Percentiles rank a stretch among this genome's conserved stretches.
Evolutionary conservation across 495 filamentous ascomycete species (phyloP).

Genomic region (Penicillium lividum): DNA sequence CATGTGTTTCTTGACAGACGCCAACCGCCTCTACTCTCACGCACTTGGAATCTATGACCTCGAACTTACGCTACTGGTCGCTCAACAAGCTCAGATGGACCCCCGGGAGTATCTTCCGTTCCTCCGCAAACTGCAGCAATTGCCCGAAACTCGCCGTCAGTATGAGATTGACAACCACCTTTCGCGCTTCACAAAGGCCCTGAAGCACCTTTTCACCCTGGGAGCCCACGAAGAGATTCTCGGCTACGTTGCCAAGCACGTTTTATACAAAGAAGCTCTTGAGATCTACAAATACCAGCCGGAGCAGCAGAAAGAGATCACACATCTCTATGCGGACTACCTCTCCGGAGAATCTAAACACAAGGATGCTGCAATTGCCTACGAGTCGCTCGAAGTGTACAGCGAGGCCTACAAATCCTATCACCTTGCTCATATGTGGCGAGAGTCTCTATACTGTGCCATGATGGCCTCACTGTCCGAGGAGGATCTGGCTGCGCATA

Average conservation of each 20-base stretch:
- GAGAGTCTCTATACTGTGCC: conserved; percentile 79
- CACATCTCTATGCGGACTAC: conserved; percentile 73
- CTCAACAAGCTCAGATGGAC: conserved; percentile 95
- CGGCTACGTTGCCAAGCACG: conserved; percentile 73
- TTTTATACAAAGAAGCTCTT: conserved; percentile 75
- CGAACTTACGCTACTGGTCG: conserved; percentile 84
- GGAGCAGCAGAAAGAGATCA: conserved; percentile 60
- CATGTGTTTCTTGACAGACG: conserved; percentile 94
- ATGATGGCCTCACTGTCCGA: conserved; percentile 61
- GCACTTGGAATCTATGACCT: conserved; percentile 89
- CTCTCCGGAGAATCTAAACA: conserved; percentile 72
- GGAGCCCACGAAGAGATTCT: conserved; percentile 72
- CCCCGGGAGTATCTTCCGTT: conserved; percentile 95
- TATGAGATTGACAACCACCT: conserved; percentile 91
- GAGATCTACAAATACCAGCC: conserved; percentile 81
- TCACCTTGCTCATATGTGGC: conserved; percentile 81
- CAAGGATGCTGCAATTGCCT: conserved; percentile 83
- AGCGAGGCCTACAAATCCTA: conserved; percentile 74
- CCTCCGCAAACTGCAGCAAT: conserved; percentile 77
- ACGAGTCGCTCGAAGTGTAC: conserved; percentile 81
- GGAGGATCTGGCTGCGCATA: conserved; percentile 62
- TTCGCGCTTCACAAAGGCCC: conserved; percentile 70
- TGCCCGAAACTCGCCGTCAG: conserved; percentile 64
- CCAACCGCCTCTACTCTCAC: conserved; percentile 88
- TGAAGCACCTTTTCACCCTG: conserved; percentile 69